Percentiles rank a stretch among this genome's conserved stretches.
phyloP scores from a whole-genome alignment of 2,329 filamentous ascomycete genomes.

The Alternaria longipes region DNA sequence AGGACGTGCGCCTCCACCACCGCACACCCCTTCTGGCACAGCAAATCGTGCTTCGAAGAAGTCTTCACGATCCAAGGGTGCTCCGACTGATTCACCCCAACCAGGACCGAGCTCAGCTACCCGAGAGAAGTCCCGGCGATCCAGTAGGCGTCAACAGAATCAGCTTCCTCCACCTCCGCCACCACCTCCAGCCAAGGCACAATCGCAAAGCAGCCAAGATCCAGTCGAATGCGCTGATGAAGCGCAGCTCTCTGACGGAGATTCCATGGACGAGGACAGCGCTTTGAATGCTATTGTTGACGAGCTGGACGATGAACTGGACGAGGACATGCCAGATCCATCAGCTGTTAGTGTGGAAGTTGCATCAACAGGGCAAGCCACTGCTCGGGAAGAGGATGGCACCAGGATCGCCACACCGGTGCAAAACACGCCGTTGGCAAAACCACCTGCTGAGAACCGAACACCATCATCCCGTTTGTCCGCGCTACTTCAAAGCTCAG shows the following conservation, averaged over 20 bases:
- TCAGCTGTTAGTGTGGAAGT: slow-evolving; percentile 93
- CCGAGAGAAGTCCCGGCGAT: slow-evolving; percentile 72
- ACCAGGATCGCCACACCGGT: slow-evolving; percentile 85
- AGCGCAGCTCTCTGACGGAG: slow-evolving; percentile 78
- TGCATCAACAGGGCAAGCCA: slow-evolving; percentile 84
- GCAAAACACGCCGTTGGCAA: slow-evolving; percentile 57
- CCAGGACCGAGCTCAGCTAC: slow-evolving; percentile 57
- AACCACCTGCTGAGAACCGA: slow-evolving; percentile 39
- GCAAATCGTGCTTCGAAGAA: slow-evolving; percentile 45
- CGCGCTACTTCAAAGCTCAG: slow-evolving; percentile 42
- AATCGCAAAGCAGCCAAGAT: slow-evolving; percentile 53
- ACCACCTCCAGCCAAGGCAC: slow-evolving; percentile 58
- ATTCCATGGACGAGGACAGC: slow-evolving; percentile 70
- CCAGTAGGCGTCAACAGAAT: slow-evolving; percentile 64
- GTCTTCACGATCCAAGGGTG: slow-evolving; percentile 42
- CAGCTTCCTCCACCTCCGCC: slow-evolving; percentile 63
- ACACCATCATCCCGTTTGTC: slow-evolving; percentile 44
- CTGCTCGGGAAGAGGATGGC: slow-evolving; percentile 90
- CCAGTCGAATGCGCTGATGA: slow-evolving; percentile 94
- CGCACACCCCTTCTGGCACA: slow-evolving; percentile 46
- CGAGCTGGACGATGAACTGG: slow-evolving; percentile 82
- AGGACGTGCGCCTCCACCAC: slow-evolving; percentile 49
- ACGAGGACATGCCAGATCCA: slow-evolving; percentile 75
- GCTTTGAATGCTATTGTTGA: slow-evolving; percentile 88
- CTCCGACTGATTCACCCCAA: slow-evolving; percentile 55